phyloP scores from a whole-genome alignment of 2,329 filamentous ascomycete genomes.

The Penicillium capsulatum region DNA sequence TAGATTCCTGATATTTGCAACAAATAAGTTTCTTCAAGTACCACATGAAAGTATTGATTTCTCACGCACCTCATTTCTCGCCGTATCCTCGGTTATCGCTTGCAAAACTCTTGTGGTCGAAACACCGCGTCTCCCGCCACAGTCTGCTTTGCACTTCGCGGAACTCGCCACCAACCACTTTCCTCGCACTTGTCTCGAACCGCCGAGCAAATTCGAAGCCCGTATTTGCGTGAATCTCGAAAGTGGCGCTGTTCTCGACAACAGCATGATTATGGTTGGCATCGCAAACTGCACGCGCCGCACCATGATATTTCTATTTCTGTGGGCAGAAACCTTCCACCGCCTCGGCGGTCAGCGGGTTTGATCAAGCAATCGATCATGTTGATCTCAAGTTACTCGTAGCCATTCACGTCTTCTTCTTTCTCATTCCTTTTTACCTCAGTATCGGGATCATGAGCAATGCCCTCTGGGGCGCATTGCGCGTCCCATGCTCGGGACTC shows the following conservation, averaged over 20 bases:
- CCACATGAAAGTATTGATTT: background rate
- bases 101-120: conserved; percentile 12
- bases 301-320: no score
- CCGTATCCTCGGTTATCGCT: conserved; percentile 2
- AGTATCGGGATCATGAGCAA: conserved; percentile 40
- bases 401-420: no score
- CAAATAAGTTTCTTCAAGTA: background rate
- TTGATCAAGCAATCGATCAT: no score
- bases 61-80: conserved; percentile 7
- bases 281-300: no score
- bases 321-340: no score
- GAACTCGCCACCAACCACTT: background rate
- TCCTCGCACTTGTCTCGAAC: background rate
- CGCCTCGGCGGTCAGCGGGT: no score
- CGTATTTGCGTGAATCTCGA: no score
- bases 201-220: no score
- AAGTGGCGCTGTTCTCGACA: no score
- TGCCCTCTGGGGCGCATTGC: conserved; percentile 41
- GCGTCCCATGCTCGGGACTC: conserved; percentile 36
- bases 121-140: conserved; percentile 5
- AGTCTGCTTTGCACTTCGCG: background rate
- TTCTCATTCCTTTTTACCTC: background rate
- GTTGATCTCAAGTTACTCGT: no score
- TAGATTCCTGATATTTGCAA: background rate
- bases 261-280: no score